A percentile compares a stretch with the other conserved stretches of the same genome.
These are phyloP conservation scores for Colletotrichum spaethianum DNA, from an alignment of 2,329 filamentous ascomycete genomes.

Conservation along the genomic window DNA sequence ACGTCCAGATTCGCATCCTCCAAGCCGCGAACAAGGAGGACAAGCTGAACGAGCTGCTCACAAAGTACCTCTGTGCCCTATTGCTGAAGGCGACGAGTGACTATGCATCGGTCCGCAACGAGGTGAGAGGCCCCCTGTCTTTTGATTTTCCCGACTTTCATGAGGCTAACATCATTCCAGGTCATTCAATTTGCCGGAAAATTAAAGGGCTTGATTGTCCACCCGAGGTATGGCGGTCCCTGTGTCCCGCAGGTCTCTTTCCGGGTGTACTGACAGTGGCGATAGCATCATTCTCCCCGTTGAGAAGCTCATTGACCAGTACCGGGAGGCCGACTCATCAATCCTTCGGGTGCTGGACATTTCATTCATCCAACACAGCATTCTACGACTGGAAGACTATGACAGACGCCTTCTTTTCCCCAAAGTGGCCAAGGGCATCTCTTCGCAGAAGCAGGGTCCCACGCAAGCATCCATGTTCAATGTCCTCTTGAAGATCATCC, in stretches of 20 bases:
- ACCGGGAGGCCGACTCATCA: conserved; percentile 79
- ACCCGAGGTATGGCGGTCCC: conserved; percentile 16
- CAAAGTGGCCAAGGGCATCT: conserved; percentile 76
- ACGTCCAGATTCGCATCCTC: conserved; percentile 85
- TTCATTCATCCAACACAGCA: conserved; percentile 88
- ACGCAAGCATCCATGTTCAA: conserved; percentile 79
- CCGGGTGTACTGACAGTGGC: conserved; percentile 26
- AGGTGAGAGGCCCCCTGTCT: conserved; percentile 15
- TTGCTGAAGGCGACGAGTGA: conserved; percentile 90
- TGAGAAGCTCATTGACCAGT: conserved; percentile 86
- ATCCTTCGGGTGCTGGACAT: conserved; percentile 92
- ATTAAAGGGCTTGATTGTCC: conserved; percentile 32
- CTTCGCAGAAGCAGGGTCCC: conserved; percentile 54
- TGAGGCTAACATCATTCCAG: conserved; percentile 1
- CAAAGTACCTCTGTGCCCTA: conserved; percentile 84
- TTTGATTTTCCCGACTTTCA: background rate
- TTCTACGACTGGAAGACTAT: conserved; percentile 63
- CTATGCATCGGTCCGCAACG: conserved; percentile 77
- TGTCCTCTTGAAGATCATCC: conserved; percentile 82
- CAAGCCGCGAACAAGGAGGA: conserved; percentile 86
- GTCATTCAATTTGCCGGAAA: conserved; percentile 40
- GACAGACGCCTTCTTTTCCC: conserved; percentile 83
- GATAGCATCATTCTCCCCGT: conserved; percentile 83
- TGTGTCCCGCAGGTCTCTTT: background rate
- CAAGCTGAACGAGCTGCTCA: conserved; percentile 84